Percentiles rank a stretch among this genome's conserved stretches.
phyloP scores from a whole-genome alignment of 108 stramenopile species.

The Pinguiococcus pyrenoidosus region DNA sequence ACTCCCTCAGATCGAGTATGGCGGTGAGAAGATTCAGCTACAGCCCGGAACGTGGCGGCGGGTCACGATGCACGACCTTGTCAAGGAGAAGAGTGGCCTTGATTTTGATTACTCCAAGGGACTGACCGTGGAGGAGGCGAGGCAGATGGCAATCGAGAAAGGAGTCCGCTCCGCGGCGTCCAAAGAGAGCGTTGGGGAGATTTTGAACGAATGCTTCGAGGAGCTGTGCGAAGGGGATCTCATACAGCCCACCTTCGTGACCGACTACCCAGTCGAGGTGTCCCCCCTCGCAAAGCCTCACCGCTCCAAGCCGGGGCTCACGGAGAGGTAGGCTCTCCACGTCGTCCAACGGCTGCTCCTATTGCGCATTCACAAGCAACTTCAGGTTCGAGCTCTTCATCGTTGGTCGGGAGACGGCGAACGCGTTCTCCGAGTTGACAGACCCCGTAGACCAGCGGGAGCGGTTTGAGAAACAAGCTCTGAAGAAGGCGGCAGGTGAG shows the following conservation, averaged over 20 bases:
- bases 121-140: conserved; percentile 3
- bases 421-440: conserved; percentile 92
- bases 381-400: conserved; percentile 96
- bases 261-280: conserved; percentile 90
- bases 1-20: too few species aligned
- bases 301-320: conserved; percentile 68
- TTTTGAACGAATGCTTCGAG: conserved; percentile 85
- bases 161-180: conserved; percentile 4
- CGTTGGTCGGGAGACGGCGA: conserved; percentile 84
- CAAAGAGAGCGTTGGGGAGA: conserved; percentile 57
- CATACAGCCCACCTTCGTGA: conserved; percentile 94
- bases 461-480: conserved; percentile 89
- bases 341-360: too few species aligned
- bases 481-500: conserved; percentile 75
- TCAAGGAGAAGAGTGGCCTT: conserved; percentile 57
- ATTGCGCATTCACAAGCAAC: too few species aligned
- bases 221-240: conserved; percentile 84
- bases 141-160: conserved; percentile 4
- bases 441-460: conserved; percentile 89
- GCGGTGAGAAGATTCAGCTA: conserved; percentile 60
- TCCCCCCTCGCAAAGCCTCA: conserved; percentile 93
- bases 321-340: too few species aligned
- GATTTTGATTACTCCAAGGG: conserved; percentile 57
- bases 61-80: conserved; percentile 90
- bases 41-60: conserved; percentile 84